Conservation (phyloP, 345 rosid genomes). For the Lepidium aucheri region DNA sequence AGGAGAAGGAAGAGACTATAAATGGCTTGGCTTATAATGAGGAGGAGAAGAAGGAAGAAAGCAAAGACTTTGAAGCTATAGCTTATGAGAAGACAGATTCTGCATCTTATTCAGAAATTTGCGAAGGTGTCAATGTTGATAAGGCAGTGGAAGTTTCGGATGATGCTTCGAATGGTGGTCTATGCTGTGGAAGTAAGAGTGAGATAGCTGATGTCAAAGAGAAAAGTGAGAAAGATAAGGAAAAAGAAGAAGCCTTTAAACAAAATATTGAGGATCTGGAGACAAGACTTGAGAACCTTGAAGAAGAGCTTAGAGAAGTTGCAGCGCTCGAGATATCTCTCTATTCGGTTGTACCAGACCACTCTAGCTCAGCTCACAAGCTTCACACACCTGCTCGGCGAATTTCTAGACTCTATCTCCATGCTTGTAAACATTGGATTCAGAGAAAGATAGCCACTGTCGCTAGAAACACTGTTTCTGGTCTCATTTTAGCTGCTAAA, state of each 20-base stretch:
- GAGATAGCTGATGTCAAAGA: conserved; percentile 44
- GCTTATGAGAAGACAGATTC: neutral
- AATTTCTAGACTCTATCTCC: conserved; percentile 77
- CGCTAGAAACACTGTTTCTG: conserved; percentile 71
- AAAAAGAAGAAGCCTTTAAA: conserved; percentile 40
- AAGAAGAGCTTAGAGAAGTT: conserved; percentile 91
- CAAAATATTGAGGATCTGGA: conserved; percentile 57
- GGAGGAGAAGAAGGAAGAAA: conserved; percentile 36
- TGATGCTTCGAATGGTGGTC: conserved; percentile 39
- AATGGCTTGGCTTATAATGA: conserved; percentile 20
- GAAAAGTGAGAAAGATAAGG: conserved; percentile 1
- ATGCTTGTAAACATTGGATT: conserved; percentile 77
- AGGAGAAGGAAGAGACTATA: conserved; percentile 37
- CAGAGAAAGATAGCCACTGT: conserved; percentile 55
- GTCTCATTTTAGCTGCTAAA: conserved; percentile 70
- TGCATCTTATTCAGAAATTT: neutral
- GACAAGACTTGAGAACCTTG: conserved; percentile 71
- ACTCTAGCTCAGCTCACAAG: conserved; percentile 87
- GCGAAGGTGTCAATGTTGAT: conserved; percentile 10
- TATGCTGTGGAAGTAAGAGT: conserved; percentile 39
- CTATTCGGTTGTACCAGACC: conserved; percentile 87
- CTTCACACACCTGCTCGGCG: conserved; percentile 87
- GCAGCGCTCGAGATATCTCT: conserved; percentile 89
- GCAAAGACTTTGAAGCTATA: neutral
- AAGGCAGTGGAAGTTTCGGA: conserved; percentile 24